phyloP scores from a whole-genome alignment of 176 grass and related monocot species.

The Carex cristatella region DNA sequence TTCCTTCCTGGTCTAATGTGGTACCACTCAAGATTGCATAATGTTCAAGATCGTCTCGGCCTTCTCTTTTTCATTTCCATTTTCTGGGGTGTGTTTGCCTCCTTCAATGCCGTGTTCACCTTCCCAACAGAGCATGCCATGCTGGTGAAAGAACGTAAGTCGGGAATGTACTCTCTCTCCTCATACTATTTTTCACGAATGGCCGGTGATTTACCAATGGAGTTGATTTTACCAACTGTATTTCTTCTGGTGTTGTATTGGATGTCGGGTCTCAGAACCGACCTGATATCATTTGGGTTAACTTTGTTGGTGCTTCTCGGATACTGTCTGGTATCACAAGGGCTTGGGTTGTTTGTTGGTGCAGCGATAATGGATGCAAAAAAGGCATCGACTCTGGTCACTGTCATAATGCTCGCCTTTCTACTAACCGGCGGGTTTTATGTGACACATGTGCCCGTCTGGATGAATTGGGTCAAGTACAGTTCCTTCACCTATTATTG shows the following conservation, averaged over 20 bases:
- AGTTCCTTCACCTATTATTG: slow-evolving; percentile 92
- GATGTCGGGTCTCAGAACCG: slow-evolving; percentile 73
- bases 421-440: slow-evolving; percentile 91
- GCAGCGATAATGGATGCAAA: slow-evolving; percentile 90
- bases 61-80: slow-evolving; percentile 99
- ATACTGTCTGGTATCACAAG: slow-evolving; percentile 79
- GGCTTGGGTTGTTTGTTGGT: slow-evolving; percentile 69
- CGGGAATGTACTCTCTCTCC: slow-evolving; percentile 87
- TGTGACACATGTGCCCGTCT: slow-evolving; percentile 60
- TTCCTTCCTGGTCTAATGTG: slow-evolving; percentile 81
- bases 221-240: slow-evolving; percentile 63
- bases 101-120: slow-evolving; percentile 91
- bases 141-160: slow-evolving; percentile 55
- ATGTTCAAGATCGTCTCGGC: slow-evolving; percentile 65
- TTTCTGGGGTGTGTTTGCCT: slow-evolving; percentile 98
- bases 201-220: slow-evolving; percentile 92
- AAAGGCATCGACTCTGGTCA: slow-evolving; percentile 66
- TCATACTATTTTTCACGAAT: slow-evolving; percentile 78
- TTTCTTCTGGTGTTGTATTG: slow-evolving; percentile 77
- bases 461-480: slow-evolving; percentile 89
- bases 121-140: slow-evolving; percentile 79
- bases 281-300: slow-evolving; percentile 51
- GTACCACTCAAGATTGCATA: slow-evolving; percentile 64
- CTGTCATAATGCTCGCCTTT: slow-evolving; percentile 82
- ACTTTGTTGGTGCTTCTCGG: slow-evolving; percentile 48